phyloP scores from a whole-genome alignment of 1,284 basidiomycete species.

The Leccinum subspadiceum region DNA sequence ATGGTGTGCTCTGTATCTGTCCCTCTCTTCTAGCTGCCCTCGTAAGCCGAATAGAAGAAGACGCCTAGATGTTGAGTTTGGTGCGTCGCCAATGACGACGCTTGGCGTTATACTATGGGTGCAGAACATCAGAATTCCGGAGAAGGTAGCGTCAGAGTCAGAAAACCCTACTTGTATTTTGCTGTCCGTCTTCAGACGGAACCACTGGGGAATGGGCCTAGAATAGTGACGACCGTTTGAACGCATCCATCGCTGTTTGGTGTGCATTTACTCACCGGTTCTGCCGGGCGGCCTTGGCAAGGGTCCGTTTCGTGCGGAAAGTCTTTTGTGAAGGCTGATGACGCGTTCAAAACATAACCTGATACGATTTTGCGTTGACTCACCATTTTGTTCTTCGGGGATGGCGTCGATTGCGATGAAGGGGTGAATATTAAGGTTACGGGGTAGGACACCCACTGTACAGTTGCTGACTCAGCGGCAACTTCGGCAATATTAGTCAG shows the following conservation, averaged over 20 bases:
- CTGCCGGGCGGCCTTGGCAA: constrained; percentile 94
- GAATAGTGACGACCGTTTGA: constrained; percentile 1
- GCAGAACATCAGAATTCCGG: neutral
- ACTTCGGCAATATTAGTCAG: constrained; percentile 9
- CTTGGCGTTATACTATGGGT: constrained; percentile 83
- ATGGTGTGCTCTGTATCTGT: constrained; percentile 17
- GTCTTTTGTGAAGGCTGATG: constrained; percentile 94
- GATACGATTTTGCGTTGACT: constrained; percentile 1
- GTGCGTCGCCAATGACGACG: constrained; percentile 94
- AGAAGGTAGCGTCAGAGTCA: neutral
- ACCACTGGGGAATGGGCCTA: constrained; percentile 97
- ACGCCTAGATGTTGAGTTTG: constrained; percentile 85
- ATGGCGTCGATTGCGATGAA: constrained; percentile 22
- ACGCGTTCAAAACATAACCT: neutral
- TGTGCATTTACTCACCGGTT: constrained; percentile 73
- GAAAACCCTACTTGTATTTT: constrained; percentile 81
- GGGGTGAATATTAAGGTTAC: constrained; percentile 29
- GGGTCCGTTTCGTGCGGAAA: constrained; percentile 94
- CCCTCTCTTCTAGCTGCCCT: constrained; percentile 21
- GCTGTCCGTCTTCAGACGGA: constrained; percentile 94
- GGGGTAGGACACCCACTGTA: constrained; percentile 23
- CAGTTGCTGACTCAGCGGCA: constrained; percentile 36
- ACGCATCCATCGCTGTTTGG: neutral
- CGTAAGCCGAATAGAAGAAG: neutral
- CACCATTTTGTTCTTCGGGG: constrained; percentile 28